Conservation (phyloP, 495 filamentous ascomycete species). For the Penicillium coprophilum region DNA sequence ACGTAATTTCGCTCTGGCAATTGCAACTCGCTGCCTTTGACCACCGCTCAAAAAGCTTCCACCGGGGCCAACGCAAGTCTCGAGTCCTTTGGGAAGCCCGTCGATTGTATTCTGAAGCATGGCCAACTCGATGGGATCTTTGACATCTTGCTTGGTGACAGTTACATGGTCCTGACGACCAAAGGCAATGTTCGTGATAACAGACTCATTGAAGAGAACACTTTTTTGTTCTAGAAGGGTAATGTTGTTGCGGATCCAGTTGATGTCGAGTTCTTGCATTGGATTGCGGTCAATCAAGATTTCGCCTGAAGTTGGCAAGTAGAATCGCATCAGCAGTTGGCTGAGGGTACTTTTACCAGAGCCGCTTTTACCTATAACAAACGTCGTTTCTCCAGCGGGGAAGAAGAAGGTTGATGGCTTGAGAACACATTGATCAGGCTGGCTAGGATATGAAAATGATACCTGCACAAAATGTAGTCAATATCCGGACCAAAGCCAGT, state of each 20-base stretch:
- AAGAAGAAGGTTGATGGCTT: conserved; percentile 64
- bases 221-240: conserved; percentile 83
- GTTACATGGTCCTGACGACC: conserved; percentile 53
- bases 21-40: conserved; percentile 73
- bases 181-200: conserved; percentile 79
- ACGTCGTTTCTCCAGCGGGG: conserved; percentile 69
- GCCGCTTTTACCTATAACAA: conserved; percentile 82
- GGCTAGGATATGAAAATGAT: conserved; percentile 81
- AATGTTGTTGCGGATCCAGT: conserved; percentile 77
- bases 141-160: conserved; percentile 55
- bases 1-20: conserved; percentile 75
- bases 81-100: conserved; percentile 67
- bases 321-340: conserved; percentile 76
- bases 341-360: conserved; percentile 92
- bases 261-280: conserved; percentile 59
- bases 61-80: conserved; percentile 70
- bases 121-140: conserved; percentile 57
- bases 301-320: conserved; percentile 62
- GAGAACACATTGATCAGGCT: conserved; percentile 62
- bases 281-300: conserved; percentile 68
- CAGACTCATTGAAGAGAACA: conserved; percentile 79
- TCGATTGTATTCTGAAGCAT: conserved; percentile 71
- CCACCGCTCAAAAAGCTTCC: conserved; percentile 80
- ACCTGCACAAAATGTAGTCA: conserved; percentile 41
- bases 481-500: neutral